Conservation (phyloP, 2,329 filamentous ascomycete genomes). For the Fusarium papillatum region DNA sequence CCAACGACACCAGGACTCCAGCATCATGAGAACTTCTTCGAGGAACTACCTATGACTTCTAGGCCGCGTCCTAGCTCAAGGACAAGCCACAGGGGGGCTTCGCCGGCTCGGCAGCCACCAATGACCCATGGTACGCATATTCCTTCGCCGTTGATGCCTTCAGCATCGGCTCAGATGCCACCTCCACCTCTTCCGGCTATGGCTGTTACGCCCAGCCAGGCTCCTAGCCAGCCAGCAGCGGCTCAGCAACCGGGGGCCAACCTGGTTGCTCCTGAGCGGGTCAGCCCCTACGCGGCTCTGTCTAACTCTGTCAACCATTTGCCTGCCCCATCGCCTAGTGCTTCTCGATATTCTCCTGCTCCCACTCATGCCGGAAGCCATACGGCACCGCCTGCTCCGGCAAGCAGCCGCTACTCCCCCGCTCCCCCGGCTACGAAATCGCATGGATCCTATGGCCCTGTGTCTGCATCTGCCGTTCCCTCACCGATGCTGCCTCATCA, state of each 20-base stretch:
- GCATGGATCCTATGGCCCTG: slow-evolving; percentile 56
- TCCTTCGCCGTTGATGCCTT: slow-evolving; percentile 43
- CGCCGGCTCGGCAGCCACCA: slow-evolving; percentile 55
- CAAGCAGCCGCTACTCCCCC: slow-evolving; percentile 67
- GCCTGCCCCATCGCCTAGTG: slow-evolving; percentile 51
- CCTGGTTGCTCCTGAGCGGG: slow-evolving; percentile 67
- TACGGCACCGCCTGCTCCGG: slow-evolving; percentile 53
- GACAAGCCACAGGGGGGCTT: slow-evolving; percentile 59
- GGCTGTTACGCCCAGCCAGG: slow-evolving; percentile 22
- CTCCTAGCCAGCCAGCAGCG: slow-evolving; percentile 18
- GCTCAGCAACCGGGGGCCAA: slow-evolving; percentile 44
- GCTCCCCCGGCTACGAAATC: slow-evolving; percentile 57
- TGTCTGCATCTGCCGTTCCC: slow-evolving; percentile 51
- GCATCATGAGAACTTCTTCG: slow-evolving; percentile 76
- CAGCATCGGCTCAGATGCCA: slow-evolving; percentile 34
- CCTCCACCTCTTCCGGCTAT: slow-evolving; percentile 30
- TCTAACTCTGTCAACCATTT: slow-evolving; percentile 51
- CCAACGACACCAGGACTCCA: slow-evolving; percentile 51
- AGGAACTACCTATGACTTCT: slow-evolving; percentile 77
- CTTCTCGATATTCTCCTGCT: slow-evolving; percentile 74
- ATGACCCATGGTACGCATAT: slow-evolving; percentile 39
- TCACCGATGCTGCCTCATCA: slow-evolving; percentile 68
- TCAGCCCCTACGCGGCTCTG: slow-evolving; percentile 67
- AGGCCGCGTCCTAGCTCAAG: slow-evolving; percentile 74
- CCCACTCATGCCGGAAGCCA: slow-evolving; percentile 52